Base-by-base conservation (phyloP, 2,329 filamentous ascomycete species). In the Monosporascus cannonballus region DNA sequence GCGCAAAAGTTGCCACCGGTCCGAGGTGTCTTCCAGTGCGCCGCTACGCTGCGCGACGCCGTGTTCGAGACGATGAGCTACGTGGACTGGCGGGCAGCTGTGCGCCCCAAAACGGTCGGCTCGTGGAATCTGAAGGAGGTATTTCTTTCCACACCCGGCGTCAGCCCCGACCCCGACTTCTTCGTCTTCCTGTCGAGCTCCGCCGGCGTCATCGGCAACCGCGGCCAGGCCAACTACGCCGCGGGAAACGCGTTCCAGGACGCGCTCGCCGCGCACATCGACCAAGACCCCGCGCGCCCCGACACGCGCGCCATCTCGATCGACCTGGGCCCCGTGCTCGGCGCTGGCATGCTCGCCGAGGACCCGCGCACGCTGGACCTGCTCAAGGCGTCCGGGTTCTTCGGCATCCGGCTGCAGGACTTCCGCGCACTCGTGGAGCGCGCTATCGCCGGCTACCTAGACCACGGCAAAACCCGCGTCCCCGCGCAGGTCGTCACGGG, bases 141-240 rank as follows among this genome's bases (percentile, higher is more conserved):
- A 11, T 67, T 64, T 3, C 49, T 56, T 24, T 17, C 37, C 6
- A 49, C 30, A 14, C 30, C 30, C 30, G 30, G 30, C 30, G 4
- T 34, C 30, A 4, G 30, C 30, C 30, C 30, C 11, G 30, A 59
- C 53, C 47, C 71, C 54, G 63, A 71, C 51, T 71, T 75, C 60
- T 79, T 81, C 59, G 59, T 83, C 42, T 74, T 81, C 34, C 69
- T 83, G n/a, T 78, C 80, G 22, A 80, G 78, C 37, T 73, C 79
- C 1, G 73, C 78, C 0, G 78, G 78, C 36, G 69, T 83, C 8
- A 78, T 82, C 48, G 81, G 81, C 34, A 82, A 77, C 56, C 74
- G 76, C 5, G 78, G 79, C 0, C 81, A 84, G 54, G 74, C 78
- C 15, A 82, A 81, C 63, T 84, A 84, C 55, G 76, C 78, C 2